Evolutionary conservation across 2,329 filamentous ascomycete genomes (phyloP).

Genomic region (Penicillium oxalicum): DNA sequence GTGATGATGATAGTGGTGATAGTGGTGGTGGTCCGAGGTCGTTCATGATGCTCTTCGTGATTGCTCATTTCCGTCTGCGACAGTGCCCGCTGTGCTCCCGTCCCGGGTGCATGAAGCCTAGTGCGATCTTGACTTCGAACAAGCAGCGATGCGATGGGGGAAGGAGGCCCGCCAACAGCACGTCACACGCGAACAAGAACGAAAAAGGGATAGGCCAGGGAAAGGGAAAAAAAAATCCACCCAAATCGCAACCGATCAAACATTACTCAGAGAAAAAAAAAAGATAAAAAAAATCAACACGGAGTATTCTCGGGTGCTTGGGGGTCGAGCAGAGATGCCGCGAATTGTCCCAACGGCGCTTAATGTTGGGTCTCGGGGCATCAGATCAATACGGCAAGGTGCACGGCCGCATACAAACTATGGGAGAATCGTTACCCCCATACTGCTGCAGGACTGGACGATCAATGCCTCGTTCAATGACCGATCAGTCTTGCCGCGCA

Average conservation of each 20-base stretch:
- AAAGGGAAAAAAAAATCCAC: not conserved
- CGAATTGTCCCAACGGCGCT: conserved; percentile 17
- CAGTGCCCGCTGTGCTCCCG: conserved; percentile 7
- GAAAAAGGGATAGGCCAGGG: not conserved
- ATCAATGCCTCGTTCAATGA: conserved; percentile 8
- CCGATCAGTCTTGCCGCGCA: conserved; percentile 15
- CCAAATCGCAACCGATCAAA: not conserved
- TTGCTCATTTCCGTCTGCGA: not conserved
- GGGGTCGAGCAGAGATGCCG: conserved; percentile 3
- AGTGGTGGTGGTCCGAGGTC: not conserved
- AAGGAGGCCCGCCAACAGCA: not conserved
- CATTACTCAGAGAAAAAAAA: not conserved
- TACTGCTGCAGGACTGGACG: conserved; percentile 17
- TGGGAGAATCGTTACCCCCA: conserved; percentile 16
- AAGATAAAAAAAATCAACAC: conserved; percentile 1
- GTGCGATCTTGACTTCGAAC: not conserved
- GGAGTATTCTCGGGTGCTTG: conserved; percentile 1
- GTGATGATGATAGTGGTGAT: not conserved
- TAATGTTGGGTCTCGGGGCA: conserved; percentile 11
- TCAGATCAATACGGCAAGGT: conserved; percentile 5
- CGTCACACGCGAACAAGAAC: not conserved
- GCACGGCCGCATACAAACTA: conserved; percentile 5
- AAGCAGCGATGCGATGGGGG: not conserved
- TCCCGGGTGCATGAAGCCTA: not conserved
- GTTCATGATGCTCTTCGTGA: conserved; percentile 7